Conservation (phyloP, 2,329 filamentous ascomycete genomes). For the Phialophora verrucosa region DNA sequence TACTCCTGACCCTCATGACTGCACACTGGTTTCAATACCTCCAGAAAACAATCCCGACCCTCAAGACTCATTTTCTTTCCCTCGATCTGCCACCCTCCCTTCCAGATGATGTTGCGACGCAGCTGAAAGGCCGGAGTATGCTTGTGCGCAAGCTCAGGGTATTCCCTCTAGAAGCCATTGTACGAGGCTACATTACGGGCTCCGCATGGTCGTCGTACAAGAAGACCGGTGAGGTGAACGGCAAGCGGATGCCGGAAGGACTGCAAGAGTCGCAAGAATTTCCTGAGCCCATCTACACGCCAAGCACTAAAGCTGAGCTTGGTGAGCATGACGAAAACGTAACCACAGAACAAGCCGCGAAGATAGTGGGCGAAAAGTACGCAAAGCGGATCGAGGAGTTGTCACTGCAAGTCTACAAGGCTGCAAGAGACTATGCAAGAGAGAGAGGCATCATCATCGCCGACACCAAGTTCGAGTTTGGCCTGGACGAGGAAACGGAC, state of each 20-base stretch:
- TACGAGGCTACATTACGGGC: conserved; percentile 89
- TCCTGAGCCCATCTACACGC: conserved; percentile 74
- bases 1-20: conserved; percentile 70
- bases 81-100: conserved; percentile 62
- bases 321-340: conserved; percentile 89
- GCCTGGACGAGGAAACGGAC: conserved; percentile 66
- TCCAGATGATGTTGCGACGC: conserved; percentile 23
- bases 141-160: conserved; percentile 74
- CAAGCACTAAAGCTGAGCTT: conserved; percentile 81
- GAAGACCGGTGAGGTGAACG: conserved; percentile 77
- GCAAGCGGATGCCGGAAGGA: conserved; percentile 70
- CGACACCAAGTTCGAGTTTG: conserved; percentile 80
- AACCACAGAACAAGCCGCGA: conserved; percentile 65
- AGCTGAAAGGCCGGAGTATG: conserved; percentile 70
- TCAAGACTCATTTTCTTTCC: conserved; percentile 69
- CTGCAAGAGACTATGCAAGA: conserved; percentile 66
- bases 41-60: conserved; percentile 58
- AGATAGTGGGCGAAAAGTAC: conserved; percentile 69
- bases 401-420: conserved; percentile 67
- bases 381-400: conserved; percentile 70
- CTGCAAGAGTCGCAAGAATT: conserved; percentile 74
- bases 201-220: conserved; percentile 82
- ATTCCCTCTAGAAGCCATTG: conserved; percentile 80
- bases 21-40: conserved; percentile 72
- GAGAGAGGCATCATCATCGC: conserved; percentile 76